Evolutionary conservation across 2,329 filamentous ascomycete species (phyloP).

Genomic region (Xylariaceae sp.): DNA sequence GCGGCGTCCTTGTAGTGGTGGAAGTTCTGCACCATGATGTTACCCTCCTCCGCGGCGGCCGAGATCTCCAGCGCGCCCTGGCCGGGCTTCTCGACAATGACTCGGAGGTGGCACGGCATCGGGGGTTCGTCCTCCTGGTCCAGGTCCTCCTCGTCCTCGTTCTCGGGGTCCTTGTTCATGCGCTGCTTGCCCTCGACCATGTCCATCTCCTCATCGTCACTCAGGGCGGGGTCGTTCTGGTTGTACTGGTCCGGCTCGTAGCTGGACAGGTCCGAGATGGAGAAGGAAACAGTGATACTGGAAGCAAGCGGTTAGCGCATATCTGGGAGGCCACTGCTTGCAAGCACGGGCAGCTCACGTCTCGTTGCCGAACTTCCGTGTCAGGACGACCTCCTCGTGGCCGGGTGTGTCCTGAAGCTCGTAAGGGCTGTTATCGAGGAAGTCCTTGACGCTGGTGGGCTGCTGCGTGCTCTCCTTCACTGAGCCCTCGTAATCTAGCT

Average conservation of each 20-base stretch:
- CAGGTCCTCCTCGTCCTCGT: constrained; percentile 48
- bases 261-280: constrained; percentile 72
- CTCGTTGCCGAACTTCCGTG: constrained; percentile 78
- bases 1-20: constrained; percentile 77
- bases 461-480: constrained; percentile 65
- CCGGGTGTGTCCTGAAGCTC: constrained; percentile 75
- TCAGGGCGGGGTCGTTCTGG: constrained; percentile 37
- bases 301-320: constrained; percentile 12
- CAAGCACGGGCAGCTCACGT: constrained; percentile 51
- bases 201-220: constrained; percentile 44
- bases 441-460: constrained; percentile 75
- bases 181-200: constrained; percentile 34
- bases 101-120: constrained; percentile 75
- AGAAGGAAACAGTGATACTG: constrained; percentile 75
- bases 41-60: constrained; percentile 76
- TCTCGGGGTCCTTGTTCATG: constrained; percentile 50
- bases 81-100: constrained; percentile 80
- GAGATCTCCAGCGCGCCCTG: constrained; percentile 84
- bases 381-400: constrained; percentile 80
- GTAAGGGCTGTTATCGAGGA: constrained; percentile 78
- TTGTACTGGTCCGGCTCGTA: constrained; percentile 53
- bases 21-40: constrained; percentile 83
- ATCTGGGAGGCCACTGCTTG: constrained; percentile 6
- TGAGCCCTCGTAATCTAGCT: constrained; percentile 77
- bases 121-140: constrained; percentile 43